Evolutionary conservation across 2,329 filamentous ascomycete species (phyloP).

Genomic region (Stachybotrys elegans): DNA sequence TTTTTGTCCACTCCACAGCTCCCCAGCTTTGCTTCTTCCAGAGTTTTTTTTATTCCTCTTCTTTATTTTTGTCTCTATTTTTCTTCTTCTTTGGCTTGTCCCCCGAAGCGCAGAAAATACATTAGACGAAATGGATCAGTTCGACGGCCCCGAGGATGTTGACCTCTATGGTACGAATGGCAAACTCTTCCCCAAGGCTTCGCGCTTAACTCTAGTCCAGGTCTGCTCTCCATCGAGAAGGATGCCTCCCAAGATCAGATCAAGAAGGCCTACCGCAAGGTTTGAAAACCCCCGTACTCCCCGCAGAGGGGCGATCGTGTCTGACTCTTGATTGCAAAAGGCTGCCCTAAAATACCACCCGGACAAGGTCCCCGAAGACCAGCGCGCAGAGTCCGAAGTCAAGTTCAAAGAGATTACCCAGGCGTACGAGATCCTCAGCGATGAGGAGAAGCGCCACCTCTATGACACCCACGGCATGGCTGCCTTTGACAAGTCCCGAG

Average conservation of each 20-base stretch:
- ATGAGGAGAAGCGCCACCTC: slow-evolving; percentile 86
- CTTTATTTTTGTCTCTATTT: slow-evolving; percentile 12
- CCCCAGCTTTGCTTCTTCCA: not conserved
- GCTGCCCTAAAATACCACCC: slow-evolving; percentile 85
- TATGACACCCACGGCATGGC: slow-evolving; percentile 97
- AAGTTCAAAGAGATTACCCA: slow-evolving; percentile 91
- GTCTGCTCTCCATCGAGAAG: slow-evolving; percentile 71
- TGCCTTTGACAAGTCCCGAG: slow-evolving; percentile 76
- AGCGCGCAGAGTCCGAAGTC: slow-evolving; percentile 78
- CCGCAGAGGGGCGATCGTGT: too few relatives aligned
- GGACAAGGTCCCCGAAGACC: slow-evolving; percentile 86
- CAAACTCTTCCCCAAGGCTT: not conserved
- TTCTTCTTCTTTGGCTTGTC: not conserved
- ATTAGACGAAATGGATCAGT: slow-evolving; percentile 19
- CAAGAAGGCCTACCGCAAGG: slow-evolving; percentile 96
- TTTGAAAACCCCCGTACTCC: slow-evolving; percentile 31
- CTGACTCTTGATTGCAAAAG: too few relatives aligned
- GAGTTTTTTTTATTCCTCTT: slow-evolving; percentile 13
- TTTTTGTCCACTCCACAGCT: slow-evolving; percentile 11
- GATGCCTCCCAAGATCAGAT: slow-evolving; percentile 73
- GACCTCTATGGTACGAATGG: slow-evolving; percentile 58
- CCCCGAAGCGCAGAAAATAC: slow-evolving; percentile 5
- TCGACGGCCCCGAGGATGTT: slow-evolving; percentile 33
- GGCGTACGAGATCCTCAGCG: slow-evolving; percentile 95
- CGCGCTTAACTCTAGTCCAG: slow-evolving; percentile 39